Percentiles rank a stretch among this genome's conserved stretches.
Evolutionary conservation across 306 rosid species (phyloP).

Genomic region (Prunus armeniaca): DNA sequence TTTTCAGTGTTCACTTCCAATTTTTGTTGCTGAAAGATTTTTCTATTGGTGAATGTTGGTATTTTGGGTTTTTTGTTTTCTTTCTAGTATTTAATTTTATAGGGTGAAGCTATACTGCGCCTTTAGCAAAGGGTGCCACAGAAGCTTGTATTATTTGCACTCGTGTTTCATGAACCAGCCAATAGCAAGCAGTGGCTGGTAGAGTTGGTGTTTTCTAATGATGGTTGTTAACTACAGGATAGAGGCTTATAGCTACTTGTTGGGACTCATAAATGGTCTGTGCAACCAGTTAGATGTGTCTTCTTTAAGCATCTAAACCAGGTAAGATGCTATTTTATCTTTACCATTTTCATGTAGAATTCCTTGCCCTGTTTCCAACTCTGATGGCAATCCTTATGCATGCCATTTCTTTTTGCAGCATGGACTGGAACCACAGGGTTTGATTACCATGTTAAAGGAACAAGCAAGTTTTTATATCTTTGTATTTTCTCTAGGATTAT

Average conservation of each 20-base stretch:
- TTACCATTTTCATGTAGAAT: not conserved
- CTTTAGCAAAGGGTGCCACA: constrained; percentile 21
- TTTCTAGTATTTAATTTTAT: constrained; percentile 23
- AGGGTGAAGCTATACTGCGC: constrained; percentile 14
- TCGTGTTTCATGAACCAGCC: constrained; percentile 17
- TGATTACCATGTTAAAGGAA: constrained; percentile 6
- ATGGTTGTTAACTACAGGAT: constrained; percentile 46
- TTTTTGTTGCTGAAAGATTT: constrained; percentile 18
- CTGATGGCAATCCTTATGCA: constrained; percentile 8
- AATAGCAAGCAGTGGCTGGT: constrained; percentile 27
- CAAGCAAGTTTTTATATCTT: constrained; percentile 4
- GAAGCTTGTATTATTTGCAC: constrained; percentile 29
- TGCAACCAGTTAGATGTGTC: constrained; percentile 28
- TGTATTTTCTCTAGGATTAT: constrained; percentile 1
- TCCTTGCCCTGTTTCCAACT: constrained; percentile 4
- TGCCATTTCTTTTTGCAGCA: constrained; percentile 13
- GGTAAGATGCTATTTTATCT: constrained; percentile 9
- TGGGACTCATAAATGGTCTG: constrained; percentile 40
- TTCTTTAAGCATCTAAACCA: constrained; percentile 4
- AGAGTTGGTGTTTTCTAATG: constrained; percentile 41
- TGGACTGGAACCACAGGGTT: constrained; percentile 14
- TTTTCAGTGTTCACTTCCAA: not conserved
- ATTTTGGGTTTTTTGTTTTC: constrained; percentile 1
- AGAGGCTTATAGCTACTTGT: constrained; percentile 26
- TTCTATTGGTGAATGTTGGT: constrained; percentile 12